Conservation (phyloP, 1,284 basidiomycete species). For the Sanghuangporus weigelae region DNA sequence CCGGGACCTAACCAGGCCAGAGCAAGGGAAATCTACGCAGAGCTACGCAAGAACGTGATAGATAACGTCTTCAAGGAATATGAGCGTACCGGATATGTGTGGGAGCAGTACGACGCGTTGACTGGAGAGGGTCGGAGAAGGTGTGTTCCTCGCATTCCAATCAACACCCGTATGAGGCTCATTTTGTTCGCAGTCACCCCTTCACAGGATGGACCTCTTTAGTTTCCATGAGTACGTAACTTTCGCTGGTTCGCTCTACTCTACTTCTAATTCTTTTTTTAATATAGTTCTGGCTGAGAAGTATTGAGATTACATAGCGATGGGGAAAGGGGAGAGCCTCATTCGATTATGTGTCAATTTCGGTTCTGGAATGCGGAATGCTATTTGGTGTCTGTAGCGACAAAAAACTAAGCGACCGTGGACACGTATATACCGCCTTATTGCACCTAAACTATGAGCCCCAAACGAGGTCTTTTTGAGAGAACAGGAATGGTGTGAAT, state of each 20-base stretch:
- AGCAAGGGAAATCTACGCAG: conserved; percentile 74
- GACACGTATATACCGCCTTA: not conserved
- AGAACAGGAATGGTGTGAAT: not conserved
- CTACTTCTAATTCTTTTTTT: not conserved
- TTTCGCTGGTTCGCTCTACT: conserved; percentile 3
- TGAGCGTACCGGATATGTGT: conserved; percentile 86
- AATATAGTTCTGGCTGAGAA: conserved; percentile 52
- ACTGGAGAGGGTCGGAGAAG: conserved; percentile 83
- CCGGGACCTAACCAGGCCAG: conserved; percentile 76
- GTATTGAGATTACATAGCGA: conserved; percentile 31
- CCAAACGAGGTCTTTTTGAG: not conserved
- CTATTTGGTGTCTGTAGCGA: not conserved
- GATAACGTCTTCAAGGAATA: conserved; percentile 91
- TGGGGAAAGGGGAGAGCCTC: no score
- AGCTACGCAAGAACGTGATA: conserved; percentile 78
- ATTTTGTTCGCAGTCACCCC: conserved; percentile 58
- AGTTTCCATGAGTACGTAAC: conserved; percentile 63
- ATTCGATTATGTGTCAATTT: not conserved
- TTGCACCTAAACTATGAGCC: not conserved
- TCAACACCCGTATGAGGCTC: conserved; percentile 18
- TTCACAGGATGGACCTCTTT: conserved; percentile 93
- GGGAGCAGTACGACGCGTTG: conserved; percentile 90
- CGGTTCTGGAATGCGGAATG: not conserved
- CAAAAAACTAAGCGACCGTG: conserved; percentile 1
- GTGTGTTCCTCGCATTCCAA: conserved; percentile 35